These are phyloP conservation scores for Talaromyces atroroseus DNA, from an alignment of 2,329 filamentous ascomycete species.

Conservation along the genomic window DNA sequence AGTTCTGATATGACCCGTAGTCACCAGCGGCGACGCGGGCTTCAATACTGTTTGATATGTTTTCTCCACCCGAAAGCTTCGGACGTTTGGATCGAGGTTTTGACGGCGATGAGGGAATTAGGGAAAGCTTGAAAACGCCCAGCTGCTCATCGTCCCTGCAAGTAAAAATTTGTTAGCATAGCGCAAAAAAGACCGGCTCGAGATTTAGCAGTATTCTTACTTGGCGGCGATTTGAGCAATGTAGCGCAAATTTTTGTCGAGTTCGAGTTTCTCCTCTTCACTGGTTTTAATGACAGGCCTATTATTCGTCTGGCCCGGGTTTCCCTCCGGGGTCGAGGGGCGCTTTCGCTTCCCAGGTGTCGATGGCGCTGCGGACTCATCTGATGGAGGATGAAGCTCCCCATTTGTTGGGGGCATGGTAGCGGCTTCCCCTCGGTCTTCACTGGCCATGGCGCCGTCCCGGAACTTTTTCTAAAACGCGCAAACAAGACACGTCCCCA, in stretches of 20 bases:
- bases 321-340: slow-evolving; percentile 29
- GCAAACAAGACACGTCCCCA: slow-evolving; percentile 14
- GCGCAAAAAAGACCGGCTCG: background rate
- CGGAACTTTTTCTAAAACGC: slow-evolving; percentile 11
- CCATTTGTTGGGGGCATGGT: slow-evolving; percentile 31
- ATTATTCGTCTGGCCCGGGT: slow-evolving; percentile 19
- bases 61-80: slow-evolving; percentile 33
- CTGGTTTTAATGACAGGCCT: slow-evolving; percentile 20
- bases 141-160: slow-evolving; percentile 40
- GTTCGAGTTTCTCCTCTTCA: slow-evolving; percentile 27
- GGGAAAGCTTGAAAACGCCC: slow-evolving; percentile 37
- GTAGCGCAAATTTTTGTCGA: slow-evolving; percentile 25
- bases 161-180: slow-evolving; percentile 18
- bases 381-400: slow-evolving; percentile 24
- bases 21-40: slow-evolving; percentile 31
- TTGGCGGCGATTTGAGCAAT: slow-evolving; percentile 10
- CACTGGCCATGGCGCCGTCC: slow-evolving; percentile 30
- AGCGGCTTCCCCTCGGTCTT: slow-evolving; percentile 28
- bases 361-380: slow-evolving; percentile 25
- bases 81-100: slow-evolving; percentile 41
- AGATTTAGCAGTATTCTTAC: slow-evolving; percentile 3
- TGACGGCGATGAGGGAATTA: slow-evolving; percentile 27
- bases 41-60: slow-evolving; percentile 33
- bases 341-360: slow-evolving; percentile 41
- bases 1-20: slow-evolving; percentile 38